phyloP scores from a whole-genome alignment of 495 filamentous ascomycete species.

The Aspergillus incahuasiensis region DNA sequence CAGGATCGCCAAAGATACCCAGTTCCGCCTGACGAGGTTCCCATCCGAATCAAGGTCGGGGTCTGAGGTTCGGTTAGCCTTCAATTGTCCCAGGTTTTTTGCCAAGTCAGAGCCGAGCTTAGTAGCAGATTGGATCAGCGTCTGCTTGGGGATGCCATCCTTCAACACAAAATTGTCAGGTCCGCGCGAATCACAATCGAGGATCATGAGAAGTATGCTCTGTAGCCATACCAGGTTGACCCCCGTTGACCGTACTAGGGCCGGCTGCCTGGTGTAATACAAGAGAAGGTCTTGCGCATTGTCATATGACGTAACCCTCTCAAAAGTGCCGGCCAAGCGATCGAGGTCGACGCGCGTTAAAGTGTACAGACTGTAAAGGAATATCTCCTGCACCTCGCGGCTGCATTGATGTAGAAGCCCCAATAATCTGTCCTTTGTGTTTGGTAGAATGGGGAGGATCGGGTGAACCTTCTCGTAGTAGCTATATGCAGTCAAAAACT shows the following conservation, averaged over 20 bases:
- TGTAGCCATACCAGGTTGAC: slow-evolving; percentile 42
- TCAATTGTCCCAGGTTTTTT: slow-evolving; percentile 38
- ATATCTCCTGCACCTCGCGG: slow-evolving; percentile 60
- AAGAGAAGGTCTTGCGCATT: slow-evolving; percentile 43
- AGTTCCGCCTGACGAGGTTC: slow-evolving; percentile 64
- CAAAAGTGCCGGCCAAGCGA: slow-evolving; percentile 34
- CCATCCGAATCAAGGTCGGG: slow-evolving; percentile 65
- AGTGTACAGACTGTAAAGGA: slow-evolving; percentile 62
- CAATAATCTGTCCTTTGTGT: slow-evolving; percentile 58
- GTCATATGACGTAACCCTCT: slow-evolving; percentile 38
- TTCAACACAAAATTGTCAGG: slow-evolving; percentile 43
- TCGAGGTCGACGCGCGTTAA: slow-evolving; percentile 37
- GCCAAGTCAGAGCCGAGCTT: slow-evolving; percentile 41
- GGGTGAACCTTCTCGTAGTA: slow-evolving; percentile 71
- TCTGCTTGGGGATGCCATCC: slow-evolving; percentile 40
- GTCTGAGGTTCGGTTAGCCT: slow-evolving; percentile 29
- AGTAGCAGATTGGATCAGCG: slow-evolving; percentile 36
- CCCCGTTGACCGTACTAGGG: slow-evolving; percentile 31
- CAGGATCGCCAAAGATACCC: slow-evolving; percentile 69
- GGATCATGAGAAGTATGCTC: slow-evolving; percentile 40
- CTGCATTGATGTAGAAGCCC: slow-evolving; percentile 58
- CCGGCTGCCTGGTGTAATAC: slow-evolving; percentile 52
- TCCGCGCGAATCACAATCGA: slow-evolving; percentile 43
- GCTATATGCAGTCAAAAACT: slow-evolving; percentile 36
- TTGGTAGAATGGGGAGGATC: slow-evolving; percentile 68